Evolutionary conservation across 2,329 filamentous ascomycete genomes (phyloP), one percentile per base, ranked within the genome.

Genomic region (Colletotrichum sp.): DNA sequence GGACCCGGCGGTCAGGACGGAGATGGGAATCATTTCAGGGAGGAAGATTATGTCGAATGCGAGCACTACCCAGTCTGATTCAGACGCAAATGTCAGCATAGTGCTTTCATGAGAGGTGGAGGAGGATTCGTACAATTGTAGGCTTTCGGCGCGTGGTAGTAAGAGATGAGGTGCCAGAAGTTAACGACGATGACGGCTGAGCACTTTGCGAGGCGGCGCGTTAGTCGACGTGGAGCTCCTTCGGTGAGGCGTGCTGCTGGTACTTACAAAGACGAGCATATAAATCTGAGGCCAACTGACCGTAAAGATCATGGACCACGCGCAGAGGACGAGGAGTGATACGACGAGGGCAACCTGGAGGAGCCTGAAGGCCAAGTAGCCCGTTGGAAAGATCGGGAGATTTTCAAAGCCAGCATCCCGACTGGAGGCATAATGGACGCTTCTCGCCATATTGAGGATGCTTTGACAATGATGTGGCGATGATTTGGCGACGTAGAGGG

Each of bases 161-260:
- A 83, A n/a, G 87, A 85, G 18, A 88, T 81, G 13, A 90, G 80
- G 67, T 86, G 82, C 82, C 91, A 92, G 75, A 87, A 82, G 64
- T 84, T 84, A 44, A 85, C 81, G 73, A 88, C 82, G 18, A 91
- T 64, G 7, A 88, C 89, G 34, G 84, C 83, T 55, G 90, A 75
- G 74, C 82, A 80, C 87, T 88, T 16, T 44, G 55, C n/a, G 44
- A 26, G 34, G 7, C 30, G 24, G 44, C 63, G 10, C 48, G 65
- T 79, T 16, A 77, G 75, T 55, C 8, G 73, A 74, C n/a, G 55
- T n/a, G 24, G 36, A 28, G 18, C 66, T 24, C 8, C 44, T 55
- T 48, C 15, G n/a, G 39, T 48, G 68, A 7, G 13, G 39, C 72
- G 62, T 6, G 8, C 30, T 75, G 77, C 72, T 65, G 80, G 79